Percentiles rank a stretch among this genome's conserved stretches.
Evolutionary conservation across 1,139 yeast genomes (phyloP).

Genomic region (Blastobotrys buckinghamii): DNA sequence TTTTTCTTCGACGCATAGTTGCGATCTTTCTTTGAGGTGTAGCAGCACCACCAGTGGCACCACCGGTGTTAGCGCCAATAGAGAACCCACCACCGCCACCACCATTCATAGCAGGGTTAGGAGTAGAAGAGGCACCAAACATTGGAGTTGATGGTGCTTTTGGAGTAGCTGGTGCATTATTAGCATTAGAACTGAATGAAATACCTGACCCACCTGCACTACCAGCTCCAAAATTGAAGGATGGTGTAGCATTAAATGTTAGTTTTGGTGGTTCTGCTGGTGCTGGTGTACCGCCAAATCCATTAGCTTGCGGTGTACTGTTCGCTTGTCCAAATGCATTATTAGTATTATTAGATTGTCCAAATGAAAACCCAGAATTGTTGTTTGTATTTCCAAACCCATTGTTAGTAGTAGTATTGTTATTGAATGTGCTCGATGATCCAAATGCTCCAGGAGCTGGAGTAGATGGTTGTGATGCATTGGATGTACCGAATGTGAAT

Average conservation of each 20-base stretch:
- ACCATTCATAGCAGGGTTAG: background rate
- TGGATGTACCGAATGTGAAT: background rate
- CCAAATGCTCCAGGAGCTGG: background rate
- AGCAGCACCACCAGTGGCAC: too few relatives aligned
- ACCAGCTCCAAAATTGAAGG: slow-evolving; percentile 9
- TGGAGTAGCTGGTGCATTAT: slow-evolving; percentile 6
- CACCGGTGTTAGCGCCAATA: background rate
- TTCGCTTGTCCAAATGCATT: slow-evolving; percentile 8
- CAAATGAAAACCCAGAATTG: slow-evolving; percentile 6
- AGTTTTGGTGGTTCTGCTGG: slow-evolving; percentile 3
- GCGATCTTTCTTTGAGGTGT: slow-evolving; percentile 11
- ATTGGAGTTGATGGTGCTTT: slow-evolving; percentile 8
- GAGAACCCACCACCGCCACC: background rate
- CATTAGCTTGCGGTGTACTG: background rate
- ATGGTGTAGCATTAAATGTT: slow-evolving; percentile 7
- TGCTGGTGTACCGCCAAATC: background rate
- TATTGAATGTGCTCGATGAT: slow-evolving; percentile 25
- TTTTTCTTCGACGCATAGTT: slow-evolving; percentile 10
- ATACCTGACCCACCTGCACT: background rate
- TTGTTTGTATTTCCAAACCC: slow-evolving; percentile 9
- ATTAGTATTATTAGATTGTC: slow-evolving; percentile 2
- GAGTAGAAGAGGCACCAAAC: slow-evolving; percentile 1
- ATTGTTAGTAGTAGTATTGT: slow-evolving; percentile 5
- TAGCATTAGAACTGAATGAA: background rate
- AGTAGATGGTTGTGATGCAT: background rate